Conservation (phyloP, 2,329 filamentous ascomycete genomes). For the Onygenales sp. region DNA sequence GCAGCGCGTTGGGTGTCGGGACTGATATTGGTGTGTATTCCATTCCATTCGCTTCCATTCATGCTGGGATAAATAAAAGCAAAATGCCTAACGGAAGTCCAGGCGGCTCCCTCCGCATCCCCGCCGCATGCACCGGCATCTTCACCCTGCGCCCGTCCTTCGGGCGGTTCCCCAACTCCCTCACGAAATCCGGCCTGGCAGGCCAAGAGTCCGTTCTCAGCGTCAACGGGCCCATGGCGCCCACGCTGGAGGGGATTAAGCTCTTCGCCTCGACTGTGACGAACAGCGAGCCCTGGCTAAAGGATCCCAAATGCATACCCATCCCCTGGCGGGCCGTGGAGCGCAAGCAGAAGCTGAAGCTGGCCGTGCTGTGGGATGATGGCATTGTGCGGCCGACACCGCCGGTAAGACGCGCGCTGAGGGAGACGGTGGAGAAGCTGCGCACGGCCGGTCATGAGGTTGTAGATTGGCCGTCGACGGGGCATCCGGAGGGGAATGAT, state of each 20-base stretch:
- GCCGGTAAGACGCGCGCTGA: conserved; percentile 28
- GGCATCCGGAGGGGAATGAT: conserved; percentile 32
- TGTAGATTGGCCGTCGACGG: conserved; percentile 36
- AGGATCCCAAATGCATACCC: conserved; percentile 29
- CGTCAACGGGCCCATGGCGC: conserved; percentile 31
- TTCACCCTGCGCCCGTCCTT: conserved; percentile 46
- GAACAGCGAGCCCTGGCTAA: conserved; percentile 25
- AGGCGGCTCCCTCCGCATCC: conserved; percentile 34
- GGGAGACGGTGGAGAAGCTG: conserved; percentile 23
- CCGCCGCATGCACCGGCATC: conserved; percentile 43
- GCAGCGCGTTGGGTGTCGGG: conserved; percentile 28
- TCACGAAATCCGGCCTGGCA: conserved; percentile 38
- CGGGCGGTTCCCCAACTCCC: conserved; percentile 48
- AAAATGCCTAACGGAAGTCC: neutral
- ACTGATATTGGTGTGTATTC: conserved; percentile 30
- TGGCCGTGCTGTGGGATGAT: conserved; percentile 28
- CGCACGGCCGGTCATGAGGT: conserved; percentile 29
- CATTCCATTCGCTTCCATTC: neutral
- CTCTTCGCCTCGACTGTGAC: conserved; percentile 27
- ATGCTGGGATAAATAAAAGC: neutral
- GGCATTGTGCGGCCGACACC: conserved; percentile 48
- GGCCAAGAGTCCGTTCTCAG: conserved; percentile 32
- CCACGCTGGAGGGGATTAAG: conserved; percentile 22
- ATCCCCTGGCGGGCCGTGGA: conserved; percentile 28
- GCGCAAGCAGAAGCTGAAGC: conserved; percentile 24